Conservation (phyloP, 2,329 filamentous ascomycete species). For the Colletotrichum sp. region DNA sequence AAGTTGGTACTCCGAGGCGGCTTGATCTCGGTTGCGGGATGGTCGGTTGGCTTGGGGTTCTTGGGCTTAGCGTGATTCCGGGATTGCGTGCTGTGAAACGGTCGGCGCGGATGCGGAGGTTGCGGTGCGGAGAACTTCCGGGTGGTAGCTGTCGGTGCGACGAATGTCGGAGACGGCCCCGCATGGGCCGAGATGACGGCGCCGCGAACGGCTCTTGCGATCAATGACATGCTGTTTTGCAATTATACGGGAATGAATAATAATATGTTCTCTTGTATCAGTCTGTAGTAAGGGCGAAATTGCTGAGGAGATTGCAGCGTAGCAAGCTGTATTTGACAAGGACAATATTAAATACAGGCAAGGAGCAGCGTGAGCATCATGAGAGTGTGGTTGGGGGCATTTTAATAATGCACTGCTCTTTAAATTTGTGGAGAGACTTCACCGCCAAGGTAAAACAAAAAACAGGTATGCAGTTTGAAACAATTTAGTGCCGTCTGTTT, state of each 20-base stretch:
- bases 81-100: neutral
- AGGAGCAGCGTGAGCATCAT: neutral
- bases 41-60: conserved; percentile 29
- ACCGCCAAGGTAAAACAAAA: too few species aligned
- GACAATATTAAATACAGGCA: neutral
- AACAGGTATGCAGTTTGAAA: neutral
- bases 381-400: accelerated
- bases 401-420: neutral
- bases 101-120: neutral
- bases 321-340: accelerated
- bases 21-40: conserved; percentile 25
- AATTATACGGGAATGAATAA: neutral
- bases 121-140: neutral
- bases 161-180: neutral
- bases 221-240: neutral
- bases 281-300: neutral
- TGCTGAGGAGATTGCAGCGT: neutral
- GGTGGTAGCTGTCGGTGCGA: neutral
- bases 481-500: neutral
- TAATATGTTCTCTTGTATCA: neutral
- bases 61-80: conserved; percentile 16
- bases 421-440: neutral
- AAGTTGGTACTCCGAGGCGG: conserved; percentile 27
- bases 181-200: neutral
- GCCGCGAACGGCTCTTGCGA: neutral